These are phyloP conservation scores for Arthrobotrys megalospora DNA, from an alignment of 2,329 filamentous ascomycete species.

Conservation along the genomic window DNA sequence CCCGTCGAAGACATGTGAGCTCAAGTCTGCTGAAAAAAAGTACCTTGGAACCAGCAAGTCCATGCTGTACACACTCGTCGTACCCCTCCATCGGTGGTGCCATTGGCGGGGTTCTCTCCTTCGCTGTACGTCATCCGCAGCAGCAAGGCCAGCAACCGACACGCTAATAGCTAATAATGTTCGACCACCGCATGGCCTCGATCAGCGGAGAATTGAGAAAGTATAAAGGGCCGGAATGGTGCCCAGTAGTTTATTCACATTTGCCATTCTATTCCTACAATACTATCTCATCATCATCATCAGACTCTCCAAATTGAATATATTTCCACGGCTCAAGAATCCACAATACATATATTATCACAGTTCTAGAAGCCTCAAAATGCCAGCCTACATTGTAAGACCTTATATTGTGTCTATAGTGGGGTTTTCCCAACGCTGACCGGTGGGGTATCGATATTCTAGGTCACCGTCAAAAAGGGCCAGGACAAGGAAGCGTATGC, in stretches of 20 bases:
- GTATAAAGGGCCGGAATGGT: slow-evolving; percentile 36
- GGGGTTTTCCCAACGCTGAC: slow-evolving; percentile 26
- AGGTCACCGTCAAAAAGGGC: slow-evolving; percentile 41
- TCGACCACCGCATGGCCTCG: background rate
- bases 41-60: background rate
- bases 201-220: slow-evolving; percentile 39
- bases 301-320: background rate
- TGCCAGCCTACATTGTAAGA: slow-evolving; percentile 37
- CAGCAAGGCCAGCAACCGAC: background rate
- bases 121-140: slow-evolving; percentile 38
- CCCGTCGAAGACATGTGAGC: slow-evolving; percentile 35
- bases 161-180: background rate
- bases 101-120: slow-evolving; percentile 19
- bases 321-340: slow-evolving; percentile 2
- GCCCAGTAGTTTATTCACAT: background rate
- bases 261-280: background rate
- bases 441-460: slow-evolving; percentile 5
- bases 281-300: background rate
- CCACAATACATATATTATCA: slow-evolving; percentile 10
- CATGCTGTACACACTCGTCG: background rate
- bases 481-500: slow-evolving; percentile 38
- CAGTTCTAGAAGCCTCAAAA: slow-evolving; percentile 14
- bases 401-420: background rate
- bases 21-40: background rate
- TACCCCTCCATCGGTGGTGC: slow-evolving; percentile 10